phyloP scores from a whole-genome alignment of 768 basidiomycete genomes.

The Gloeopeniophorella convolvens region DNA sequence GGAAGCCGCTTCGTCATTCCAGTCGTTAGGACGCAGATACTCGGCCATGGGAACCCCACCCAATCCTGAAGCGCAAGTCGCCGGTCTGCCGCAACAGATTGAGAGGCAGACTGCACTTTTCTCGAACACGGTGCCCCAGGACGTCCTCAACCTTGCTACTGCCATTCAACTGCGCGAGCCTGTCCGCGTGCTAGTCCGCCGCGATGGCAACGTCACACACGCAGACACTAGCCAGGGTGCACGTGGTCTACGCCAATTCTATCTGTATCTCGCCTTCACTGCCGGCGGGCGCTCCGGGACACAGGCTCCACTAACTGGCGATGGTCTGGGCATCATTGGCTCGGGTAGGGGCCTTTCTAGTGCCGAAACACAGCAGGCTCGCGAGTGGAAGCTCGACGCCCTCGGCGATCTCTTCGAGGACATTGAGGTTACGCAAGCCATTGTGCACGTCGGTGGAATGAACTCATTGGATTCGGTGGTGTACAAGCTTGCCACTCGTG shows the following conservation, averaged over 20 bases:
- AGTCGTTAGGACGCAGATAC: constrained; percentile 43
- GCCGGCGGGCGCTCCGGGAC: constrained; percentile 70
- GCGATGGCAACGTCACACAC: constrained; percentile 76
- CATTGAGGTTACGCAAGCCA: constrained; percentile 69
- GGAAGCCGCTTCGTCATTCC: constrained; percentile 24
- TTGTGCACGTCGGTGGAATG: constrained; percentile 87
- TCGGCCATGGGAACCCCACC: constrained; percentile 49
- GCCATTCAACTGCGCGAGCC: constrained; percentile 93
- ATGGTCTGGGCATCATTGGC: constrained; percentile 85
- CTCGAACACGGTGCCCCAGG: constrained; percentile 96
- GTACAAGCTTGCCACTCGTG: constrained; percentile 81
- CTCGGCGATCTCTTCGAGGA: constrained; percentile 87
- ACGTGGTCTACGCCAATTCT: constrained; percentile 88
- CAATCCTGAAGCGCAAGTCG: constrained; percentile 32
- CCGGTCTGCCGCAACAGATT: constrained; percentile 34
- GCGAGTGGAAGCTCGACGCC: constrained; percentile 94
- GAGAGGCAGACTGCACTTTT: constrained; percentile 93
- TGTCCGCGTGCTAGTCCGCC: constrained; percentile 92
- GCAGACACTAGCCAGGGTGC: constrained; percentile 66
- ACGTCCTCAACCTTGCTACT: constrained; percentile 92
- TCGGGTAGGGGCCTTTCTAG: constrained; percentile 79
- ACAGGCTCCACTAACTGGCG: constrained; percentile 35
- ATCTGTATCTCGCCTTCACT: constrained; percentile 92
- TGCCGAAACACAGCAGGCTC: constrained; percentile 77
- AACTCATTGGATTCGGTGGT: constrained; percentile 82